Evolutionary conservation across 495 filamentous ascomycete genomes (phyloP), one percentile per base, ranked within the genome.

Genomic region (Penicilliopsis zonata): DNA sequence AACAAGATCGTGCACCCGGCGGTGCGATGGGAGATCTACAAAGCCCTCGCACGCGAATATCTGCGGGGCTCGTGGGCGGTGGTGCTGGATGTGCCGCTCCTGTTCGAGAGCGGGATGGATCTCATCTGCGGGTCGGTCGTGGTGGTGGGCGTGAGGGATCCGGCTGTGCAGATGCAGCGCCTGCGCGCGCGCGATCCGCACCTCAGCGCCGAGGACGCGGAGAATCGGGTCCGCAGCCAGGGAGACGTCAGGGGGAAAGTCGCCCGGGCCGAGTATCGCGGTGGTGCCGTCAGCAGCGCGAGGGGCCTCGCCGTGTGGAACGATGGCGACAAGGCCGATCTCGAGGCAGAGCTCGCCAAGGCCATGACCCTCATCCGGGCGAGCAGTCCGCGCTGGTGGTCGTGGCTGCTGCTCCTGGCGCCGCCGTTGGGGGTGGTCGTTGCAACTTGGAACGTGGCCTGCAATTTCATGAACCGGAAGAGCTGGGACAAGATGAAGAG

Each of bases 1-100:
- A 94, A 95, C 41, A 63, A 69, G n/a, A 95, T 98, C 35, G 78
- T 94, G 20, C 90, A 96, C 52, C 90, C 90, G 0, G 78, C 81
- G 0, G 86, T 96, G 4, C 61, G 82, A 16, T 64, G 57, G 50
- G 84, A 76, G 46, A 83, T 93, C 62, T 80, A 80, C 47, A 76
- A 66, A 40, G 56, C 63, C 3, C 65, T 92, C 10, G 36, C 80
- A 12, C 52, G 56, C 15, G 64, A 73, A 41, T 94, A 88, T 37
- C 19, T 87, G 2, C 55, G 47, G 2, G 87, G 88, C 2, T 40
- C 73, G 34, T 82, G 87, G 82, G 86, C 83, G 0, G 83, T 92
- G 8, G 79, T 96, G n/a, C 58, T 98, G 7, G 90, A 98, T 48
- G 74, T 98, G 1, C 90, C 90, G 27, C 59, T 98, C 24, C 70